Conservation (phyloP, 345 rosid species). For the Gossypium stocksii region DNA sequence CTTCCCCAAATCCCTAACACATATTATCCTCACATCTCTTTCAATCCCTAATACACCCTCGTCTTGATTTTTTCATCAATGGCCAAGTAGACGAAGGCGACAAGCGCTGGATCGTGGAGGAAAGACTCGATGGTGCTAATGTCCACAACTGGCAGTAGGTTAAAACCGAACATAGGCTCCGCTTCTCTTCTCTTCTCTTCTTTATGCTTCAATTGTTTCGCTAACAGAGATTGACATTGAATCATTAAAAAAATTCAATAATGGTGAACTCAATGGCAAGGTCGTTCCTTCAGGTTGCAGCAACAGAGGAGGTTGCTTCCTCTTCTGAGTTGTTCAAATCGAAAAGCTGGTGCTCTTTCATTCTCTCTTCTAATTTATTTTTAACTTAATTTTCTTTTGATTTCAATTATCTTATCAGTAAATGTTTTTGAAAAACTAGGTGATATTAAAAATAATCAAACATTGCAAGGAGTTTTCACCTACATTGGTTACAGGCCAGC, state of each 20-base stretch:
- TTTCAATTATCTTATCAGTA: not conserved
- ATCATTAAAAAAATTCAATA: not conserved
- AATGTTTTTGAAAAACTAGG: constrained; percentile 37
- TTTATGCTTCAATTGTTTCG: not conserved
- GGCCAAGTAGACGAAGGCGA: no score
- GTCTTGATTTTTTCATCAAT: no score
- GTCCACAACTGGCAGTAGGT: no score
- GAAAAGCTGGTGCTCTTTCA: constrained; percentile 69
- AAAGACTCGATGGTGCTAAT: no score
- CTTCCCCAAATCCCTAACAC: no score
- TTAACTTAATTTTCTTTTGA: not conserved
- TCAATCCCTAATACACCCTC: no score
- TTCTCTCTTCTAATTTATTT: not conserved
- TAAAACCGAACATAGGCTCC: not conserved
- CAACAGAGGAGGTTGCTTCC: constrained; percentile 78
- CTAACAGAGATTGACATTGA: not conserved
- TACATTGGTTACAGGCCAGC: constrained; percentile 91
- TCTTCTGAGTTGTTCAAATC: constrained; percentile 95
- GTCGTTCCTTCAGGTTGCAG: constrained; percentile 80
- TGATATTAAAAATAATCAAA: constrained; percentile 81
- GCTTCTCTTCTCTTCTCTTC: not conserved
- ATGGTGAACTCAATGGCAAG: constrained; percentile 39
- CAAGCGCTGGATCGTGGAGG: no score
- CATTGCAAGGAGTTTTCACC: constrained; percentile 99
- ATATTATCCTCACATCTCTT: no score